Base-by-base conservation (phyloP, 306 rosid genomes). In the Pueraria montana region DNA sequence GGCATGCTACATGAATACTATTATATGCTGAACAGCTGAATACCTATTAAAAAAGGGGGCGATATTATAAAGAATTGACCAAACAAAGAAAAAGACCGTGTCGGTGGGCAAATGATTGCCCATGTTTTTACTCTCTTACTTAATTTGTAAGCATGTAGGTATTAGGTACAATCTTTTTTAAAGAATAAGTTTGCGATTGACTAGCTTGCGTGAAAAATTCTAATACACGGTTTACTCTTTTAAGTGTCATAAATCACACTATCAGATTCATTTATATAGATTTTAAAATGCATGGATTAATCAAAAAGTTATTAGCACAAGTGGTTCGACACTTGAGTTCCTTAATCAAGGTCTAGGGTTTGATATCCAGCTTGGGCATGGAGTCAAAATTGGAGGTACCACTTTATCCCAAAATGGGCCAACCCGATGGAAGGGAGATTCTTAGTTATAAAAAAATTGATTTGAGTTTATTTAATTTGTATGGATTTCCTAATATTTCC, bases 81-180 rank as follows among this genome's bases (percentile, higher is more conserved):
- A 26, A 20, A 27, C 20, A 5, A 69, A 49, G 36, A 17, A 40
- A 80, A 80, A 7, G 11, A 20, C 21, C 40, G 26, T 78, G 88
- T 76, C 71, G 83, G 83, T 53, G 64, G 24, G 11, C 61, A 52
- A 74, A 85, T 81, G 83, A 81, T 81, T 81, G 40, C 1, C 8
- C 0, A 3, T 70, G 49, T 69, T 80, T 80, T 30, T 23, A 58
- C 70, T 49, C 34, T 46, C 32, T 80, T 24, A 43, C 64, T 75
- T 63, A 27, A 16, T 69, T 17, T 26, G 34, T 23, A 78, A 30
- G 82, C 43, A 27, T 61, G 4, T 2, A 20, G 11, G 20, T 43
- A 0, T 52, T 6, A 20, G 11, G 20, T 43, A 0, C 40, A 4
- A 24, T 30, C 3, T 30, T 32, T 8, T 48, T 8, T 48, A 52